phyloP scores from a whole-genome alignment of 164 flowering plant genomes.

The Aristolochia fimbriata region DNA sequence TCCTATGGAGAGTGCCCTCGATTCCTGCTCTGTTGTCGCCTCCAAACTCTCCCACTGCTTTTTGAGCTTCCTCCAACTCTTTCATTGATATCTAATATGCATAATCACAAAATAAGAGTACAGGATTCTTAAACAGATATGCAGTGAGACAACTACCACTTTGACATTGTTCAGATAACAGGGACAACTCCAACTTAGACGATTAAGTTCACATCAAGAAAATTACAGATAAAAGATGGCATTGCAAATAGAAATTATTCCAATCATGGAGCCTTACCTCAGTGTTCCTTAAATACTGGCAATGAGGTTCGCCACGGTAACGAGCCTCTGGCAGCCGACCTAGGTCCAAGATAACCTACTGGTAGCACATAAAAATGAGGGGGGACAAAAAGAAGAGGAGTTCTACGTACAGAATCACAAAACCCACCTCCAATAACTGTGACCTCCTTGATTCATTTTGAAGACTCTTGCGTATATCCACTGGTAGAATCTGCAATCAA shows the following conservation, averaged over 20 bases:
- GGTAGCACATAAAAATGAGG: not conserved
- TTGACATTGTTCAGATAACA: not conserved
- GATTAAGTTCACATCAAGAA: not conserved
- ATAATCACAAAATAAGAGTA: not conserved
- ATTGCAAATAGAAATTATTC: not conserved
- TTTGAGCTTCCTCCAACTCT: slow-evolving; percentile 59
- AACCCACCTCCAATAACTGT: slow-evolving; percentile 49
- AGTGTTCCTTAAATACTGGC: slow-evolving; percentile 38
- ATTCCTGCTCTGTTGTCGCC: slow-evolving; percentile 73
- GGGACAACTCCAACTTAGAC: not conserved
- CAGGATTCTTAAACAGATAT: not conserved
- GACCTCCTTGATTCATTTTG: slow-evolving; percentile 33
- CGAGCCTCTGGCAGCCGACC: slow-evolving; percentile 64
- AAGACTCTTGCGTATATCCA: slow-evolving; percentile 41
- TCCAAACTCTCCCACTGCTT: slow-evolving; percentile 61
- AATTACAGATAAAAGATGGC: not conserved
- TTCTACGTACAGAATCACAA: not conserved
- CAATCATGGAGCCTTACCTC: slow-evolving; percentile 25
- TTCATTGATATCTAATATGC: slow-evolving; percentile 39
- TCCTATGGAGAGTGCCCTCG: slow-evolving; percentile 65
- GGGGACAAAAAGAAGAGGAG: not conserved
- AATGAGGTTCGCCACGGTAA: slow-evolving; percentile 46
- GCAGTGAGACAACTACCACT: not conserved
- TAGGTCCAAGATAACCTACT: slow-evolving; percentile 57
- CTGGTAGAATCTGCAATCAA: slow-evolving; percentile 44